phyloP scores from a whole-genome alignment of 2,329 filamentous ascomycete species.

The Claviceps africana region DNA sequence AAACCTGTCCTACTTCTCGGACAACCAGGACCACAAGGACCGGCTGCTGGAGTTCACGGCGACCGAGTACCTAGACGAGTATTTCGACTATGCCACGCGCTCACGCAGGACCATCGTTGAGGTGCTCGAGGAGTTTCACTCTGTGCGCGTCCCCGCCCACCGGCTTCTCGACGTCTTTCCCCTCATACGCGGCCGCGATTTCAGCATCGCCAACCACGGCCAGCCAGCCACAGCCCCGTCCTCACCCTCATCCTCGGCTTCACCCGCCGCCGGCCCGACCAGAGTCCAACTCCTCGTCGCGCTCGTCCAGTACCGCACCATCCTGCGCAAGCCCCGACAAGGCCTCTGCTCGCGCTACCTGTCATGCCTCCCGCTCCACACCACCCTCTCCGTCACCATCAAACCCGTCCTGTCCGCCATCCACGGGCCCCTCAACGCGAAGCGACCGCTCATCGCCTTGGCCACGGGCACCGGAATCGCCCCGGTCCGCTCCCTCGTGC shows the following conservation, averaged over 20 bases:
- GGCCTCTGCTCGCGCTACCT: constrained; percentile 88
- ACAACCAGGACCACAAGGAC: constrained; percentile 59
- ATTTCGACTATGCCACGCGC: constrained; percentile 90
- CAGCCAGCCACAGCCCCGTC: constrained; percentile 11
- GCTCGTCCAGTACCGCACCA: constrained; percentile 80
- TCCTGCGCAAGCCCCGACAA: constrained; percentile 69
- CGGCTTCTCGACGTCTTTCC: constrained; percentile 64
- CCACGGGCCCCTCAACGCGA: constrained; percentile 22
- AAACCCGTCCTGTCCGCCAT: constrained; percentile 32
- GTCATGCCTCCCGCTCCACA: constrained; percentile 43
- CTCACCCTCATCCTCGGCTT: constrained; percentile 11
- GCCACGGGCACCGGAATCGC: constrained; percentile 80
- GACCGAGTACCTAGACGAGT: constrained; percentile 70
- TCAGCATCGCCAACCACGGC: constrained; percentile 76
- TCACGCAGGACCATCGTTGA: constrained; percentile 84
- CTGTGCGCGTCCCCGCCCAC: constrained; percentile 66
- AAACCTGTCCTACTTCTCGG: constrained; percentile 60
- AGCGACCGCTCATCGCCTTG: constrained; percentile 56
- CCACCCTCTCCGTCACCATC: constrained; percentile 46
- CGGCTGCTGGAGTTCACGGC: constrained; percentile 73
- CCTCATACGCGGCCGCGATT: constrained; percentile 72
- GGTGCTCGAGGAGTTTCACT: constrained; percentile 78
- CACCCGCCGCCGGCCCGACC: constrained; percentile 10
- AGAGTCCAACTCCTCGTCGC: constrained; percentile 62
- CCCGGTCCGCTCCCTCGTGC: constrained; percentile 68